Conservation (phyloP, 768 basidiomycete genomes). For the Cyclocybe cylindracea region DNA sequence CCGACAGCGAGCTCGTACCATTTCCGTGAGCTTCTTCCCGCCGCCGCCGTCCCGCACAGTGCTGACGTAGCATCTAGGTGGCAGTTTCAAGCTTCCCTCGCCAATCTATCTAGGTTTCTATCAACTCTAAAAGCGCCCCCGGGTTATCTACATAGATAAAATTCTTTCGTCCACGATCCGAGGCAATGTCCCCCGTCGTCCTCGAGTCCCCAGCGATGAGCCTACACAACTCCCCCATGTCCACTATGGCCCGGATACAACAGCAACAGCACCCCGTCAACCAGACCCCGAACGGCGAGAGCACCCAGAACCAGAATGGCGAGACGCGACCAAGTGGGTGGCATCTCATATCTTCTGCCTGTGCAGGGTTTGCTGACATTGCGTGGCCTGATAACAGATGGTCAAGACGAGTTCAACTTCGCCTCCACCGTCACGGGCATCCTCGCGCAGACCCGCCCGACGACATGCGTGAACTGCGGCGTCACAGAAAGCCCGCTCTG, state of each 20-base stretch:
- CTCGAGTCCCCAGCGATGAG: constrained; percentile 54
- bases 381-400: constrained; percentile 8
- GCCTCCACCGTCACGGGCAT: constrained; percentile 17
- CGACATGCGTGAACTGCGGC: constrained; percentile 70
- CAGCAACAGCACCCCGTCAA: constrained; percentile 40
- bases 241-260: constrained; percentile 44
- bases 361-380: constrained; percentile 3
- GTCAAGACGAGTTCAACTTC: constrained; percentile 27
- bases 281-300: constrained; percentile 14
- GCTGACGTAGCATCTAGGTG: neutral
- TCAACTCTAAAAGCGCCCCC: neutral
- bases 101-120: constrained; percentile 8
- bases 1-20: constrained; percentile 6
- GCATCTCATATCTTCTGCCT: neutral
- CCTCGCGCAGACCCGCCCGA: constrained; percentile 39
- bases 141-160: constrained; percentile 8
- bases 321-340: constrained; percentile 28
- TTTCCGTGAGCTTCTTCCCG: neutral
- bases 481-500: constrained; percentile 82
- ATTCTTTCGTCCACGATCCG: constrained; percentile 7
- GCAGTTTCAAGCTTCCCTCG: neutral
- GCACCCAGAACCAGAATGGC: constrained; percentile 15
- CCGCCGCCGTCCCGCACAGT: neutral
- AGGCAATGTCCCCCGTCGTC: constrained; percentile 57
- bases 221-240: constrained; percentile 46